These are phyloP conservation scores for Leucosporidium yakuticum DNA, from an alignment of 768 basidiomycete species.

Conservation along the genomic window DNA sequence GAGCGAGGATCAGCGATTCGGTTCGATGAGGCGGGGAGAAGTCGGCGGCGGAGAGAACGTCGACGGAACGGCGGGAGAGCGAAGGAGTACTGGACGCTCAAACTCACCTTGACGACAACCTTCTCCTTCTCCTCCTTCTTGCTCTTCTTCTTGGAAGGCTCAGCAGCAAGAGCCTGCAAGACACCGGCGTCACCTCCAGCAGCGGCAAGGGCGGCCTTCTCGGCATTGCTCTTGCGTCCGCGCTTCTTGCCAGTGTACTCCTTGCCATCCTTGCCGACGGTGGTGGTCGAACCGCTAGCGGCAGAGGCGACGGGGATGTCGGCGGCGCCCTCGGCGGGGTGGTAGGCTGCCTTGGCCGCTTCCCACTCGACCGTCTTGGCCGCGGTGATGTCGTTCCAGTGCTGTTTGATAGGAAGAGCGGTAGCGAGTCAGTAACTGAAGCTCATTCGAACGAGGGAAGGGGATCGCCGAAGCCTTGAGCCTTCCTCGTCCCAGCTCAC, in stretches of 20 bases:
- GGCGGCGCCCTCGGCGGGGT: conserved; percentile 20
- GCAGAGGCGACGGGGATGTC: conserved; percentile 3
- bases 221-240: conserved; percentile 28
- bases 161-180: conserved; percentile 1
- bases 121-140: conserved; percentile 27
- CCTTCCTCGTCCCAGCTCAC: not conserved
- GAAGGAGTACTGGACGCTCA: too few relatives aligned
- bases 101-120: not conserved
- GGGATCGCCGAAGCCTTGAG: not conserved
- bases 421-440: not conserved
- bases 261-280: conserved; percentile 2
- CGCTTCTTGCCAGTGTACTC: conserved; percentile 34
- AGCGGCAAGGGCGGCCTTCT: conserved; percentile 13
- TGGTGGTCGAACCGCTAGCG: not conserved
- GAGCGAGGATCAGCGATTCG: too few relatives aligned
- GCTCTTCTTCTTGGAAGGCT: conserved; percentile 20
- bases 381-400: conserved; percentile 28
- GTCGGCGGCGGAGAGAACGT: not conserved
- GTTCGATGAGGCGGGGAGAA: not conserved
- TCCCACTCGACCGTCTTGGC: conserved; percentile 27
- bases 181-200: not conserved
- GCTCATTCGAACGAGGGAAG: not conserved
- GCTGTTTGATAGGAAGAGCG: conserved; percentile 11
- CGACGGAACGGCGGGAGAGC: too few relatives aligned
- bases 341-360: conserved; percentile 28